Evolutionary conservation across 2,329 filamentous ascomycete species (phyloP).

Genomic region (Fusarium veterinarium): DNA sequence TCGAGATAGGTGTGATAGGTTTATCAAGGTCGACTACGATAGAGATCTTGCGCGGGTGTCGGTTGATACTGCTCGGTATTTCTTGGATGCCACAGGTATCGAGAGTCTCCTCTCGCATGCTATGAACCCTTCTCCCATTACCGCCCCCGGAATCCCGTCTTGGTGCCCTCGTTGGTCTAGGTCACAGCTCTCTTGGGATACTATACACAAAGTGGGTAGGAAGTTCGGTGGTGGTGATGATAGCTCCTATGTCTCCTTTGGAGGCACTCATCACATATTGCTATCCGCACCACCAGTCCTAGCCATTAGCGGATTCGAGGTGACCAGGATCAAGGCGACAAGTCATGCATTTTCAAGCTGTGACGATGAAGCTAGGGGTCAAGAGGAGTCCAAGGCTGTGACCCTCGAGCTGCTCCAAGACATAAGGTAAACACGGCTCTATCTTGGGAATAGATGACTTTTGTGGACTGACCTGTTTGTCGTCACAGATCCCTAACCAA

Average conservation of each 20-base stretch:
- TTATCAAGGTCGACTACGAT: background rate
- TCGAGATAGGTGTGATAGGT: background rate
- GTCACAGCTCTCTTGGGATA: fast-evolving
- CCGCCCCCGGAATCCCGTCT: fast-evolving
- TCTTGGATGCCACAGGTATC: background rate
- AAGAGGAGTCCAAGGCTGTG: background rate
- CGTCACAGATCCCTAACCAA: fast-evolving
- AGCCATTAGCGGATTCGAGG: background rate
- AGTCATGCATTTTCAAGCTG: background rate
- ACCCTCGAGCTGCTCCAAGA: background rate
- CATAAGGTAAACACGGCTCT: background rate
- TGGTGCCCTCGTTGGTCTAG: background rate
- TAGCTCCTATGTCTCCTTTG: background rate
- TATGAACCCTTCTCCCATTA: background rate
- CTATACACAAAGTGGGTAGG: background rate
- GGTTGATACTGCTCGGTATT: background rate
- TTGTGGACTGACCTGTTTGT: fast-evolving
- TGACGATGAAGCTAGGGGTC: fast-evolving
- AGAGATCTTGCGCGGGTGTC: background rate
- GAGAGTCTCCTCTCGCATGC: background rate
- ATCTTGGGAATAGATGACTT: fast-evolving
- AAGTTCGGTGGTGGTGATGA: background rate
- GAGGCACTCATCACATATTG: background rate
- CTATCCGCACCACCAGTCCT: background rate
- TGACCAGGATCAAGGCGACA: background rate